phyloP scores from a whole-genome alignment of 768 basidiomycete genomes.

The Xerocomellus dryophilus region DNA sequence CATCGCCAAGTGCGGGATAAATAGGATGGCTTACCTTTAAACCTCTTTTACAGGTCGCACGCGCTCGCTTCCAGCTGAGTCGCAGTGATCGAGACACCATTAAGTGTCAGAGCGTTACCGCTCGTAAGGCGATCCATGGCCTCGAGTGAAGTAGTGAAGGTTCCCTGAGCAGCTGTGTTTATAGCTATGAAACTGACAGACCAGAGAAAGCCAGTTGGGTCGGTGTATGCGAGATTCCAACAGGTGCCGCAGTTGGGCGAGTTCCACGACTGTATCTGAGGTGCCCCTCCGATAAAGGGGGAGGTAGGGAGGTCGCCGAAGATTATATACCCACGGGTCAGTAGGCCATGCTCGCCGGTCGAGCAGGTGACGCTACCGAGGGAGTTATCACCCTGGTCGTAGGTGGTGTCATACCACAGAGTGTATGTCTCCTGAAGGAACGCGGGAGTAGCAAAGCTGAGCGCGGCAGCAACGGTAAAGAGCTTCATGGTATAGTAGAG shows the following conservation, averaged over 20 bases:
- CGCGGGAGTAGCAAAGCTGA: constrained; percentile 5
- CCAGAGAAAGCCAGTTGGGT: constrained; percentile 23
- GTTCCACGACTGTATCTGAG: neutral
- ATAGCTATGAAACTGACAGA: constrained; percentile 51
- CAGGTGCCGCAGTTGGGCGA: neutral
- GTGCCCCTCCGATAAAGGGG: neutral
- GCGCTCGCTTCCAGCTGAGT: neutral
- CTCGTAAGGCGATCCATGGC: constrained; percentile 37
- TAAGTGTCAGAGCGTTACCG: constrained; percentile 25
- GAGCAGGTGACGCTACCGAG: constrained; percentile 49
- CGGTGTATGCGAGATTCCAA: neutral
- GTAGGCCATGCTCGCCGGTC: constrained; percentile 42
- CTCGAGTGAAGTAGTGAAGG: constrained; percentile 33
- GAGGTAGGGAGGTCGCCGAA: neutral
- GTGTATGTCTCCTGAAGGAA: constrained; percentile 12
- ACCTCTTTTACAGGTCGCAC: neutral
- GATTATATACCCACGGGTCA: neutral
- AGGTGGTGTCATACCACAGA: constrained; percentile 45
- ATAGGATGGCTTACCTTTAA: no score
- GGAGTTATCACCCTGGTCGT: constrained; percentile 43
- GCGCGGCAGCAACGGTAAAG: neutral
- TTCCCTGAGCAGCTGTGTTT: constrained; percentile 37
- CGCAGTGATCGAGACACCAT: constrained; percentile 24
- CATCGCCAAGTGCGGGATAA: neutral
- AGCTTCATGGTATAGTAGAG: constrained; percentile 7